phyloP scores from a whole-genome alignment of 225 moss, liverwort and hornwort species.

The Pleurozium schreberi region DNA sequence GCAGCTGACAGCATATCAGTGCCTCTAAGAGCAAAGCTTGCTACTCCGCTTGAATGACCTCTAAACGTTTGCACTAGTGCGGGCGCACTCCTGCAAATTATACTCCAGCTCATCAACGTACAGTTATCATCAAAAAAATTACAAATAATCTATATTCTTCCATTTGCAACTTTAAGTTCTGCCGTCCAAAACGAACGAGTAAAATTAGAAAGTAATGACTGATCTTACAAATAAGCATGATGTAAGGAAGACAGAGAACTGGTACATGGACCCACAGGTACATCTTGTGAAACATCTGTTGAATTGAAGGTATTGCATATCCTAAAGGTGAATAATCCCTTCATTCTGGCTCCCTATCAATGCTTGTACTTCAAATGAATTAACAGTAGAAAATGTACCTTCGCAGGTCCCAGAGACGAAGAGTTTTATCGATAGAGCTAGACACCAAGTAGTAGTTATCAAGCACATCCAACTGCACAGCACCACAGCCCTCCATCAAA shows the following conservation, averaged over 20 bases:
- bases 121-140: neutral
- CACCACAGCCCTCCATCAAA: neutral
- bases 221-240: neutral
- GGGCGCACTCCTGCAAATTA: slow-evolving; percentile 38
- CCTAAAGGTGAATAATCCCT: neutral
- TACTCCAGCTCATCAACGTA: neutral
- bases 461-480: slow-evolving; percentile 57
- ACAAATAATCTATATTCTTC: neutral
- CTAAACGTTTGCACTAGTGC: slow-evolving; percentile 54
- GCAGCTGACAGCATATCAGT: slow-evolving; percentile 60
- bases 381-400: slow-evolving; percentile 24
- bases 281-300: neutral
- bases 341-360: neutral
- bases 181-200: neutral
- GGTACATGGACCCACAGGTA: neutral
- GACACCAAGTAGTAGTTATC: slow-evolving; percentile 64
- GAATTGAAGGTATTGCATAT: neutral
- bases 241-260: neutral
- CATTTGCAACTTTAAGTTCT: neutral
- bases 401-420: slow-evolving; percentile 76
- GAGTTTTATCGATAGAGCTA: slow-evolving; percentile 64
- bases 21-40: slow-evolving; percentile 61
- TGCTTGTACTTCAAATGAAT: neutral
- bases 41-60: slow-evolving; percentile 59
- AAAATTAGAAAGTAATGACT: neutral